Base-by-base conservation (phyloP, 805 yeast species). In the Candida suzukii region DNA sequence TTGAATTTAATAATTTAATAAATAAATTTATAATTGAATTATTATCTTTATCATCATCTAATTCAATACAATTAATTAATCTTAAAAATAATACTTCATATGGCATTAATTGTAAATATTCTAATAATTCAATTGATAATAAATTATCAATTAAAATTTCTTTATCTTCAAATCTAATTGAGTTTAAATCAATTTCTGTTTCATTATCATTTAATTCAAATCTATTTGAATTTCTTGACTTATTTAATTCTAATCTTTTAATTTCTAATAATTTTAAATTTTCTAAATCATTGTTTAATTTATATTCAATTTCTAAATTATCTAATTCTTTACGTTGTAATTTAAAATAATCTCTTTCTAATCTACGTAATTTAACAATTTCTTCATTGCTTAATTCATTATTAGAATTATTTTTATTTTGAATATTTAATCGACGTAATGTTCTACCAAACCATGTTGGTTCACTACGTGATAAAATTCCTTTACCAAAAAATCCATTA, bases 401-500 rank as follows among this genome's bases (percentile, higher is more conserved):
- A 21, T 38, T 37, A 33, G 36, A 52, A 34, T 42, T 51, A 37
- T 41, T n/a, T 20, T 48, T 37, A 52, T 38, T 63, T 54, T 38
- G 70, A 21, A 59, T 71, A 13, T 73, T 71, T 21, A 84, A 61
- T 33, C 87, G 60, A 37, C 79, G 67, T 26, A 64, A 61, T 1
- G 87, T 78, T 41, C 97, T 69, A n/a, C 66, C 68, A 35, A 57
- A 61, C 97, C 98, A 93, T 0, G 96, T 77, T 0, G 99, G 96
- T 56, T 93, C 97, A 43, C 95, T 83, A 47, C 99, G 69, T 28
- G 96, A 85, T 35, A 88, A 64, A 2, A 76, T 74, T 2, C 98
- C 99, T 54, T 91, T 93, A 7, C 99, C 99, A 56, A 88, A 93
- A 56, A 88, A 93, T 1, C 99, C 99, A 50, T 73, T 73, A 16